phyloP scores from a whole-genome alignment of 495 filamentous ascomycete genomes.

The Penicillium silybi region DNA sequence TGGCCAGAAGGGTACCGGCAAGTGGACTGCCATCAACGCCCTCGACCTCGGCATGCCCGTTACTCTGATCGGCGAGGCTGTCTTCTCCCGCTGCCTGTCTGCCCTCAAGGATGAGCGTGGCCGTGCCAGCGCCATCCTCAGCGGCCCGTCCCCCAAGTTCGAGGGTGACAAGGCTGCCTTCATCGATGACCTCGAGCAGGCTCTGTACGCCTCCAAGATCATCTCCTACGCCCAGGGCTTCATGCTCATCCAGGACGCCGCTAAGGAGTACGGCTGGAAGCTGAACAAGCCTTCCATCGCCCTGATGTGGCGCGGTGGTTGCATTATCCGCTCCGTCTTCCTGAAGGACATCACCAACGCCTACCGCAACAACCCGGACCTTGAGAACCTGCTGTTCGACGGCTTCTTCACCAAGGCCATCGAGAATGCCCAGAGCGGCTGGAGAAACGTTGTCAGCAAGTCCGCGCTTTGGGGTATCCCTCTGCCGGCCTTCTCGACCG shows the following conservation, averaged over 20 bases:
- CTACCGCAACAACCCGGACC: conserved; percentile 89
- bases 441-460: conserved; percentile 93
- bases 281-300: conserved; percentile 99
- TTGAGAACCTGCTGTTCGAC: conserved; percentile 97
- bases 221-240: conserved; percentile 99
- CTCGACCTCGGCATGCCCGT: conserved; percentile 98
- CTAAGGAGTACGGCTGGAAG: conserved; percentile 95
- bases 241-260: conserved; percentile 99
- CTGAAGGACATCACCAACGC: conserved; percentile 97
- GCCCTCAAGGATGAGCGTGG: conserved; percentile 91
- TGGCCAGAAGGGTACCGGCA: conserved; percentile 98
- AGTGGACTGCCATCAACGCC: conserved; percentile 99
- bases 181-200: conserved; percentile 96
- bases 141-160: conserved; percentile 74
- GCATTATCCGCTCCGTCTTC: conserved; percentile 99
- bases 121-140: conserved; percentile 73
- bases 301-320: conserved; percentile 99
- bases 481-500: conserved; percentile 91
- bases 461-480: conserved; percentile 90
- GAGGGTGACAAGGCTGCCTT: conserved; percentile 86
- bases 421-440: conserved; percentile 90
- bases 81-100: conserved; percentile 90
- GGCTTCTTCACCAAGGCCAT: conserved; percentile 99
- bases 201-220: conserved; percentile 98
- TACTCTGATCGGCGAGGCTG: conserved; percentile 94